phyloP scores from a whole-genome alignment of 331 rosid species.

The Rosa hybrid region DNA sequence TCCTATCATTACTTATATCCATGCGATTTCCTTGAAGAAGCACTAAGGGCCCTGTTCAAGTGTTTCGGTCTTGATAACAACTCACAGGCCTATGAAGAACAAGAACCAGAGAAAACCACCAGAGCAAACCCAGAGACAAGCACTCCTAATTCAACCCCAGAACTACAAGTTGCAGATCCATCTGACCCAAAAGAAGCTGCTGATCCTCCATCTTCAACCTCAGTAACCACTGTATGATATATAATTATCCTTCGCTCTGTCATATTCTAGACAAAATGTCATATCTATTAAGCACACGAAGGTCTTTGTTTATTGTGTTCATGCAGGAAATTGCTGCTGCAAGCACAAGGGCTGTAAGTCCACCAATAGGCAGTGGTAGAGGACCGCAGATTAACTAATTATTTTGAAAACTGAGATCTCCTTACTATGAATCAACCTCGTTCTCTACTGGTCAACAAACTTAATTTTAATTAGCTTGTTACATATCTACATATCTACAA shows the following conservation, averaged over 20 bases:
- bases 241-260: background rate
- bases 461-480: background rate
- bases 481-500: background rate
- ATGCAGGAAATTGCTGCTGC: constrained; percentile 12
- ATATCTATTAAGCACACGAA: background rate
- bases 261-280: background rate
- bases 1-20: background rate
- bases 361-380: background rate
- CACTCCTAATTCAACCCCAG: background rate
- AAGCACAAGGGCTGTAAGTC: background rate
- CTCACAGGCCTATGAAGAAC: background rate
- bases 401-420: background rate
- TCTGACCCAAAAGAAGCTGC: background rate
- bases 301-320: background rate
- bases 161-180: background rate
- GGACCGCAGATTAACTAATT: constrained; percentile 12
- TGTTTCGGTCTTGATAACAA: constrained; percentile 6
- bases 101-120: background rate
- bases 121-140: background rate
- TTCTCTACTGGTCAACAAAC: background rate
- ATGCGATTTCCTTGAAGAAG: constrained; percentile 15
- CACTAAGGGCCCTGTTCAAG: constrained; percentile 10
- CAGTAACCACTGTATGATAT: background rate
- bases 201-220: constrained; percentile 14
- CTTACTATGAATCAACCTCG: background rate